Base-by-base conservation (phyloP, 202 grass and related monocot species). In the Panicum virgatum region DNA sequence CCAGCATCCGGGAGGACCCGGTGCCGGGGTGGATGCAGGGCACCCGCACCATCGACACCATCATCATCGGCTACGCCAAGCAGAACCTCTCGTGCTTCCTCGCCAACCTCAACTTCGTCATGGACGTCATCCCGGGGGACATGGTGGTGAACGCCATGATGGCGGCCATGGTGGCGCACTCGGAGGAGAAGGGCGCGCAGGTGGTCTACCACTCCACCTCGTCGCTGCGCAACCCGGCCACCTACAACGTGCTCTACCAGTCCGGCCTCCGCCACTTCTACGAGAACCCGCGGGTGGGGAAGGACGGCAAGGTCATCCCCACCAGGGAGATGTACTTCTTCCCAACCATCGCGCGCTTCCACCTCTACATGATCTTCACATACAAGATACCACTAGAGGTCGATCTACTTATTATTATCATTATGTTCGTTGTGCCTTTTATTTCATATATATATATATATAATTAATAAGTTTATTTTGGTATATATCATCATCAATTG, bases 131-230 rank as follows among this genome's bases (percentile, higher is more conserved):
- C 69, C 94, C 94, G n/a, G 94, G 88, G 14, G 94, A 97, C 81
- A 94, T 97, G 94, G 94, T 94, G 69, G 94, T 89, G 37, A 97
- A 97, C 72, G 90, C 92, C n/a, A 97, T 94, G 88, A 89, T 94
- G 53, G 81, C 75, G 8, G 81, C 92, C 8, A 86, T 89, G 53
- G 90, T 77, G 27, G 86, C 82, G 37, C 90, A 91, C 80, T 87
- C 86, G 1, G 70, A 36, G 3, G 66, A 92, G 9, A 6, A 27
- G 3, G 62, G 34, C 1, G 12, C 19, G 12, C 65, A 75, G 65
- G 43, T 67, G 20, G 86, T 93, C 73, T 97, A 97, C 86, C 94
- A 97, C 42, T 59, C 74, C 11, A 83, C 86, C 25, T 97, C 94
- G 1, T 94, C 92, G 34, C 62, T 91, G 77, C 80, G 92, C 14